Evolutionary conservation across 2,329 filamentous ascomycete genomes (phyloP), one percentile per base, ranked within the genome.

Genomic region (Fusarium nematophilum): DNA sequence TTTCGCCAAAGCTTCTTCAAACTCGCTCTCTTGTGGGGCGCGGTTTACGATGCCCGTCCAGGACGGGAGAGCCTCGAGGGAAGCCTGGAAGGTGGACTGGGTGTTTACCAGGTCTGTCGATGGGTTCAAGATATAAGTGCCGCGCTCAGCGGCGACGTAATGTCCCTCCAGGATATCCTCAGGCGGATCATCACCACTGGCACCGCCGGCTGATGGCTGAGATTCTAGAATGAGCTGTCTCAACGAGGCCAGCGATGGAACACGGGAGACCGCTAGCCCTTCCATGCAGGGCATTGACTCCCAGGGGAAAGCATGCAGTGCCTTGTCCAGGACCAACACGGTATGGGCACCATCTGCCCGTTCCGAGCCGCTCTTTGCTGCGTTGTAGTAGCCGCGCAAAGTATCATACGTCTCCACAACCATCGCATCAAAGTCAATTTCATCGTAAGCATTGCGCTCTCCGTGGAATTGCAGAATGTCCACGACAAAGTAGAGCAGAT

Each of bases 401-500:
- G 93, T 92, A 75, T 97, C 94, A 31, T 92, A 84, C 0, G 91
- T 92, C 67, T 97, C 93, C 31, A 98, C 83, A 5, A 93, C 87
- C 86, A 99, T 96, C 65, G 84, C 79, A 62, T 99, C 95, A 71
- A 98, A 96, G 74, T 98, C 94, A 60, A 99, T 91, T 77, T 99
- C 95, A 67, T 99, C 95, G 75, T 97, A 97, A 0, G 96, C 95
- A 71, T 98, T 99, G 40, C 88, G 86, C 76, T 99, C 96, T 13
- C 95, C 95, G 66, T 97, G 92, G 75, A 99, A 98, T 72, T 98
- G 95, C 3, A 99, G 81, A 45, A 98, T 93, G 69, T 99, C 95
- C 6, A 99, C 89, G 1, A 98, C 91, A 72, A 98, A 98, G 76
- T 97, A 98, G 4, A 99, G 84, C 23, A 99, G 79, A 72, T 99